Percentiles rank a stretch among this genome's conserved stretches.
phyloP scores from a whole-genome alignment of 345 rosid species.

The Luvunga scandens region DNA sequence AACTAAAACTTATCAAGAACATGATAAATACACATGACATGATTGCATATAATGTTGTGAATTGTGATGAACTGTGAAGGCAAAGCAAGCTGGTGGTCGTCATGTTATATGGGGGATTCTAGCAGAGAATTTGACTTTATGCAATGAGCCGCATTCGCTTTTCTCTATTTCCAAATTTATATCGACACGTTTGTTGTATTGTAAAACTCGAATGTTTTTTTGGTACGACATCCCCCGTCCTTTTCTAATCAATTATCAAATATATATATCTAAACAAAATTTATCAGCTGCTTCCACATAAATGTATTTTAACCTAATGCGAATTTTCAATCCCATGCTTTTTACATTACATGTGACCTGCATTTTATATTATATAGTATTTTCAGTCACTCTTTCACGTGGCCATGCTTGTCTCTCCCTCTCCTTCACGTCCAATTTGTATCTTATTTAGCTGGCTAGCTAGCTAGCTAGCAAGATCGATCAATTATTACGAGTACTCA shows the following conservation, averaged over 20 bases:
- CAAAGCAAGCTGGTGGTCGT: not conserved
- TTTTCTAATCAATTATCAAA: conserved; percentile 27
- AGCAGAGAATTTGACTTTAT: conserved; percentile 21
- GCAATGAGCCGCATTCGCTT: conserved; percentile 24
- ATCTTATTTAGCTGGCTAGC: no score
- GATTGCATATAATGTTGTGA: no score
- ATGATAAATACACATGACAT: no score
- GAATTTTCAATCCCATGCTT: conserved; percentile 1
- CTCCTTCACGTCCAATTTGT: not conserved
- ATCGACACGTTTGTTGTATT: conserved; percentile 36
- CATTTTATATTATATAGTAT: conserved; percentile 1
- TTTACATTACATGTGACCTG: conserved; percentile 19
- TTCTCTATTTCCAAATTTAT: conserved; percentile 31
- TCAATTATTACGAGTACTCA: not conserved
- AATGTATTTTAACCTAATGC: conserved; percentile 32
- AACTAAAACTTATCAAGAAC: no score
- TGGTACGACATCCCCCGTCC: conserved; percentile 25
- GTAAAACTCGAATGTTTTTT: conserved; percentile 36
- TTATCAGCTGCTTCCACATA: conserved; percentile 39
- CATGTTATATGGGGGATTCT: not conserved
- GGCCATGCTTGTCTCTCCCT: conserved; percentile 28
- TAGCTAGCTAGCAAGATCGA: no score
- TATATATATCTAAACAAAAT: not conserved
- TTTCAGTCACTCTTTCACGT: conserved; percentile 7
- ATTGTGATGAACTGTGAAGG: not conserved